A percentile compares a stretch with the other conserved stretches of the same genome.
These are phyloP conservation scores for Pyrus communis DNA, from an alignment of 306 rosid species.

Conservation along the genomic window DNA sequence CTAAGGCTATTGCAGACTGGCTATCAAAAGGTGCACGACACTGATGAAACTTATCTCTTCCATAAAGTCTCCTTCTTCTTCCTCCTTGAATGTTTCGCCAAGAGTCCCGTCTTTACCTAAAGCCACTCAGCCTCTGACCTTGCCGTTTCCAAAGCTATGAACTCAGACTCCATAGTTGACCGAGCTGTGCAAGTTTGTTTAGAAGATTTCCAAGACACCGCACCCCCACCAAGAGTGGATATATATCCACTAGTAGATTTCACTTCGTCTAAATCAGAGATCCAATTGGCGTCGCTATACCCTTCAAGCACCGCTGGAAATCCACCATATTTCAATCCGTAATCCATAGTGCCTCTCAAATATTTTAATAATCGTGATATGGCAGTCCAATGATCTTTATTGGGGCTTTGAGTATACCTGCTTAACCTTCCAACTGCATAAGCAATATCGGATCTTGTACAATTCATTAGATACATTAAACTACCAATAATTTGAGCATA, in stretches of 20 bases:
- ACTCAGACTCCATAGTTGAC: neutral
- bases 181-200: neutral
- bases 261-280: neutral
- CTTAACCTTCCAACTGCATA: neutral
- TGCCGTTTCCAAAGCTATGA: neutral
- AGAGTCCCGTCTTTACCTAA: too few relatives aligned
- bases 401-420: neutral
- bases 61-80: neutral
- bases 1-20: neutral
- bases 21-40: neutral
- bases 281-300: neutral
- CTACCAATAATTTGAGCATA: neutral
- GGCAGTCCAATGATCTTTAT: neutral
- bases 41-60: neutral
- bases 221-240: neutral
- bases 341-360: neutral
- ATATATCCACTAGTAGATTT: neutral
- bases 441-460: neutral
- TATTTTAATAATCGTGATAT: neutral
- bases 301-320: neutral
- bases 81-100: neutral
- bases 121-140: neutral
- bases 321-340: neutral
- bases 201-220: neutral
- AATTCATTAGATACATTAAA: neutral